Base-by-base conservation (phyloP, 2,329 filamentous ascomycete genomes). In the Aspergillus ustus region DNA sequence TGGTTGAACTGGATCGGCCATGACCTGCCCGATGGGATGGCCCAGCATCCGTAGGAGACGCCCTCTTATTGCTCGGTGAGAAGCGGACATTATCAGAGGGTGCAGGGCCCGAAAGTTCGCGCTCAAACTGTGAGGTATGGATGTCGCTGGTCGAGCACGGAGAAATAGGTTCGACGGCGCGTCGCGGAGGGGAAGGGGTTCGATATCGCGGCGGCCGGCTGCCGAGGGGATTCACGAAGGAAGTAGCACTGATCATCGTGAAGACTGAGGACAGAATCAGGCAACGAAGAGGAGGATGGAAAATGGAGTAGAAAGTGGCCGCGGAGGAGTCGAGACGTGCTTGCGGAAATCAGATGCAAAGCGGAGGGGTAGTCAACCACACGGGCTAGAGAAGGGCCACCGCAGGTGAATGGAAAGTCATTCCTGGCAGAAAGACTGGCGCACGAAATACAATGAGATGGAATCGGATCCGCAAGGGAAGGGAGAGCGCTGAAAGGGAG, bases 101-200 rank as follows among this genome's bases (percentile, higher is more conserved):
- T 25, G 69, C 60, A 49, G 71, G 66, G 55, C 66, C 69, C 52
- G 68, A 65, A 45, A 66, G 40, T 54, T 65, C 64, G 69, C 72
- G 73, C 62, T 73, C 70, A 45, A 69, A 60, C 72, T 72, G 73
- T 37, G 72, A 68, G 57, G 69, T 60, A 63, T 68, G 70, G 57
- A 71, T 65, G 63, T 75, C 71, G 64, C 68, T 62, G 62, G 71
- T 65, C 49, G 65, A 67, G 63, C 71, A 72, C 37, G 79, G 79
- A 46, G 79, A 80, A 66, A 81, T 77, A 57, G 79, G 78, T 63
- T 81, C 79, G 68, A 81, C 72, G 65, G 78, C 78, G 73, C 78
- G 74, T 74, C 75, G 72, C 70, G 79, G 80, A 67, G 80, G 80
- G 17, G 80, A 81, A 59, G 80, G 80, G 59, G 80, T 81, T 66